These are phyloP conservation scores for Spizellomyces punctatus DNA, from an alignment of 192 early-diverging fungal genomes.

Conservation along the genomic window DNA sequence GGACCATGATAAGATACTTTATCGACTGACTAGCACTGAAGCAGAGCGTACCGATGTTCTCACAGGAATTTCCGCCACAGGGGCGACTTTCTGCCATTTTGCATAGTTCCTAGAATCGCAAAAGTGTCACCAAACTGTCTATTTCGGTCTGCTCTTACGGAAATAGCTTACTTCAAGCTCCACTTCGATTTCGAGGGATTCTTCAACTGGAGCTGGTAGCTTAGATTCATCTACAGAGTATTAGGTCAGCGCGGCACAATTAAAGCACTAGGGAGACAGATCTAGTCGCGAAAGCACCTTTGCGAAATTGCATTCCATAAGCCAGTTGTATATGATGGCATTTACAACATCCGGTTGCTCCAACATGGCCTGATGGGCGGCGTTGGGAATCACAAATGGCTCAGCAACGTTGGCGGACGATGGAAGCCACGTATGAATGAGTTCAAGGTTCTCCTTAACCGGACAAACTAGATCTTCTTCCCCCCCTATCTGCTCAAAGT, in stretches of 20 bases:
- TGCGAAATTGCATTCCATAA: conserved; percentile 16
- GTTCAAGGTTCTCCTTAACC: conserved; percentile 11
- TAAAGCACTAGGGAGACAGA: too few species aligned
- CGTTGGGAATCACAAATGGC: conserved; percentile 31
- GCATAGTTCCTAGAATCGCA: conserved; percentile 17
- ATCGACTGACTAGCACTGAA: too few species aligned
- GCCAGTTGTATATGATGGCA: conserved; percentile 36
- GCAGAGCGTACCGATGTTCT: background rate
- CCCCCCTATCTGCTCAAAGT: conserved; percentile 17
- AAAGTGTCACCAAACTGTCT: background rate
- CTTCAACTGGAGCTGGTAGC: conserved; percentile 9
- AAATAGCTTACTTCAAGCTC: conserved; percentile 17
- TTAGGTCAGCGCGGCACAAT: too few species aligned
- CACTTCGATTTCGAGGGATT: conserved; percentile 20
- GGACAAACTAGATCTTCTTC: conserved; percentile 28
- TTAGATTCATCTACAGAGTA: background rate
- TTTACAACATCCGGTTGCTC: conserved; percentile 33
- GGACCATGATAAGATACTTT: too few species aligned
- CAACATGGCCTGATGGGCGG: conserved; percentile 31
- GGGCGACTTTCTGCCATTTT: conserved; percentile 25
- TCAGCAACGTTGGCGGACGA: background rate
- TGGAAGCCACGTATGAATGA: conserved; percentile 18
- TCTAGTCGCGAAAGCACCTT: too few species aligned
- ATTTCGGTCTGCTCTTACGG: too few species aligned
- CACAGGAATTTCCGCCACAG: conserved; percentile 18